Conservation (phyloP, 2,329 filamentous ascomycete genomes). For the Juglanconis juglandina region DNA sequence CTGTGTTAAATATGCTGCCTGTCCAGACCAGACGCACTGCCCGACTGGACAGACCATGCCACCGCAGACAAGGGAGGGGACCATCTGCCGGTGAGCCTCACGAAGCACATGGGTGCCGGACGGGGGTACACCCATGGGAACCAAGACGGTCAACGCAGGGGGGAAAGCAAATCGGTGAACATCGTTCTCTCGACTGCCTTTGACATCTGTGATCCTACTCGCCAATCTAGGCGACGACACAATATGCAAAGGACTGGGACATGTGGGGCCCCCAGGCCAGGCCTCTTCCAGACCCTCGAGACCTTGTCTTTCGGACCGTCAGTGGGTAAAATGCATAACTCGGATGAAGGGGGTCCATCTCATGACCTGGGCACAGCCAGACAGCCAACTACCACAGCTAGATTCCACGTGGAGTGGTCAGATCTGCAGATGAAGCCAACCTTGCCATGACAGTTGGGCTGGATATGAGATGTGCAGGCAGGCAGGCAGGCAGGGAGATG, state of each 20-base stretch:
- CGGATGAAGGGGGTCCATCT: background rate
- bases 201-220: constrained; percentile 10
- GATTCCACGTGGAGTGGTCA: background rate
- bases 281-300: background rate
- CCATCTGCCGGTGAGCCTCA: constrained; percentile 13
- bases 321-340: background rate
- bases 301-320: constrained; percentile 6
- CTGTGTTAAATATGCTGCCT: constrained; percentile 17
- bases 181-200: constrained; percentile 4
- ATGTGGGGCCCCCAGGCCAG: background rate
- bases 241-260: constrained; percentile 9
- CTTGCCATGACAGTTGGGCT: background rate
- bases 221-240: constrained; percentile 14
- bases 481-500: background rate
- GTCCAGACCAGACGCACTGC: constrained; percentile 2
- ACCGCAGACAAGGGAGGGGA: background rate
- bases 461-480: background rate
- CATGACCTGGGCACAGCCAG: background rate
- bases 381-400: background rate
- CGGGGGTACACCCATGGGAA: background rate
- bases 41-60: constrained; percentile 3
- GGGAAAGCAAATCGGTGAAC: constrained; percentile 7
- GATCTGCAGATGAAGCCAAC: background rate
- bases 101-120: background rate
- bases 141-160: background rate